phyloP scores from a whole-genome alignment of 2,329 filamentous ascomycete species.

The Colletotrichum eleusines region DNA sequence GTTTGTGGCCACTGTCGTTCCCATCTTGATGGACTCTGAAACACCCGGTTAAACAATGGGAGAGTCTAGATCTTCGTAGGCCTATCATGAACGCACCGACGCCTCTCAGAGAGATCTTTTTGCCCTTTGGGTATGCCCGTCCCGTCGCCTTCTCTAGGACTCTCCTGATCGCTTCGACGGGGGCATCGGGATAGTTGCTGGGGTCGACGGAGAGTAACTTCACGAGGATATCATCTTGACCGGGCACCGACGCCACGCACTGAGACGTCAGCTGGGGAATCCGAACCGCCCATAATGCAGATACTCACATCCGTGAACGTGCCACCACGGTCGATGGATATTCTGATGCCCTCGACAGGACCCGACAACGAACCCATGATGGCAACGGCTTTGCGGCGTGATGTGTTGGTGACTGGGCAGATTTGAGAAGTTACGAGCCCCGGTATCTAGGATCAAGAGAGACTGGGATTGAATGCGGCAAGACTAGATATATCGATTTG shows the following conservation, averaged over 20 bases:
- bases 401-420: neutral
- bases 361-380: constrained; percentile 33
- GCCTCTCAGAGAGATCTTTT: constrained; percentile 40
- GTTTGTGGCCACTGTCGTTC: constrained; percentile 83
- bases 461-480: neutral
- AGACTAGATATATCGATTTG: neutral
- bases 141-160: constrained; percentile 53
- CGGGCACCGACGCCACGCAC: constrained; percentile 37
- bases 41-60: neutral
- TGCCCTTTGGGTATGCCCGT: constrained; percentile 49
- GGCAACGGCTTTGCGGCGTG: neutral
- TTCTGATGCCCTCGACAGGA: constrained; percentile 37
- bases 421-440: neutral
- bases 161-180: constrained; percentile 76
- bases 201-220: constrained; percentile 81
- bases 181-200: constrained; percentile 78
- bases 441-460: neutral
- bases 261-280: neutral
- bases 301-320: constrained; percentile 77
- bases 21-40: constrained; percentile 78
- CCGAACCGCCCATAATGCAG: constrained; percentile 68
- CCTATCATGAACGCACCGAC: constrained; percentile 42
- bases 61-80: neutral
- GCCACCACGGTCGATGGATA: constrained; percentile 50
- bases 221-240: constrained; percentile 72